phyloP scores from a whole-genome alignment of 495 filamentous ascomycete species.

The Schizothecium vesticola region DNA sequence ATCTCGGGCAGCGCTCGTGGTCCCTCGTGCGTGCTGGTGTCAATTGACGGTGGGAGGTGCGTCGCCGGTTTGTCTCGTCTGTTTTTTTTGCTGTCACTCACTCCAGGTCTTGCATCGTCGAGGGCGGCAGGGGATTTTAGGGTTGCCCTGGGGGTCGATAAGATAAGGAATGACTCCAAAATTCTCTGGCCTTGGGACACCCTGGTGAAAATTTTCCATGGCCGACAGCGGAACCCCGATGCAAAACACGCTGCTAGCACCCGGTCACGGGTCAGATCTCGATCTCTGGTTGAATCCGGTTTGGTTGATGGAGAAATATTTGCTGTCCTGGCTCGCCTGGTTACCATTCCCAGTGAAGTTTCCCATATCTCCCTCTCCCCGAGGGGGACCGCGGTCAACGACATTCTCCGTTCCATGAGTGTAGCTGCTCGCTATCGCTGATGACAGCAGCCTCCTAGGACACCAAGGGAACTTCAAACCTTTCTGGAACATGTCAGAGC shows the following conservation, averaged over 20 bases:
- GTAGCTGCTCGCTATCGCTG: not conserved
- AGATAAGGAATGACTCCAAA: constrained; percentile 8
- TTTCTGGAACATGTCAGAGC: not conserved
- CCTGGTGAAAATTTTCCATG: constrained; percentile 1
- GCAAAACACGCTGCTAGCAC: not conserved
- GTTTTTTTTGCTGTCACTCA: not conserved
- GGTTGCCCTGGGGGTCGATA: not conserved
- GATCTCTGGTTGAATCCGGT: not conserved
- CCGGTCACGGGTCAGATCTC: not conserved
- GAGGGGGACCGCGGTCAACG: not conserved
- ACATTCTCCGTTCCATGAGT: not conserved
- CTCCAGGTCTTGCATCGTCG: not conserved
- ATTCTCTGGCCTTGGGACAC: not conserved
- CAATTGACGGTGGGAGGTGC: constrained; percentile 1
- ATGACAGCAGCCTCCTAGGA: not conserved
- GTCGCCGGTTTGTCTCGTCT: not conserved
- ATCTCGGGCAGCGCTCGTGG: not conserved
- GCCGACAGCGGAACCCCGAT: not conserved
- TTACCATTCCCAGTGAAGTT: not conserved
- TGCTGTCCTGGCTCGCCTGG: not conserved
- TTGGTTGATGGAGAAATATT: not conserved
- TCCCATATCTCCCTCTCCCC: not conserved
- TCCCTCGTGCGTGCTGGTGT: constrained; percentile 3
- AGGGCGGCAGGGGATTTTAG: not conserved
- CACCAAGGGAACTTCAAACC: not conserved